Evolutionary conservation across 805 yeast genomes (phyloP).

Genomic region (Candida easanensis): DNA sequence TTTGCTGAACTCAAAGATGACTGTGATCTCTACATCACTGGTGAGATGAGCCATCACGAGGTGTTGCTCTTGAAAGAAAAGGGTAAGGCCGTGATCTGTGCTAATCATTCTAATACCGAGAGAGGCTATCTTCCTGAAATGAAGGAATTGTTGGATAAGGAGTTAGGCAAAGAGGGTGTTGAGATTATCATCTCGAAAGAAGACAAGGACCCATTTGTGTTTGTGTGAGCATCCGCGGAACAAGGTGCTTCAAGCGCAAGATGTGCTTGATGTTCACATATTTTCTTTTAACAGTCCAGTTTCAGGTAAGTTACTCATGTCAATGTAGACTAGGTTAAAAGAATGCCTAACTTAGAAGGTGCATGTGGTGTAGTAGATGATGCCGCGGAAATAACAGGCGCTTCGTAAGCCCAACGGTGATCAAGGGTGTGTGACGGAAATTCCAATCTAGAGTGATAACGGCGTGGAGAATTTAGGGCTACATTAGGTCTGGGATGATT

Average conservation of each 20-base stretch:
- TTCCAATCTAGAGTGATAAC: no score
- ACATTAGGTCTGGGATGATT: no score
- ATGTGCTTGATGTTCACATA: not conserved
- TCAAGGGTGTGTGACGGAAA: no score
- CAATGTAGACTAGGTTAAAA: no score
- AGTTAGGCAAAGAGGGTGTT: conserved; percentile 4
- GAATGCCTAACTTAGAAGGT: no score
- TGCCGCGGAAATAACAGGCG: no score
- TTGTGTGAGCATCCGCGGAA: conserved; percentile 7
- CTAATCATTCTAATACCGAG: conserved; percentile 93
- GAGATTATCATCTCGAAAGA: conserved; percentile 18
- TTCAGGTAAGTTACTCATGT: no score
- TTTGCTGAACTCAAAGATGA: conserved; percentile 50
- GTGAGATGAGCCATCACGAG: conserved; percentile 95
- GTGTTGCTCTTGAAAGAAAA: conserved; percentile 65
- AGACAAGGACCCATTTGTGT: conserved; percentile 26
- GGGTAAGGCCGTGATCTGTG: conserved; percentile 69
- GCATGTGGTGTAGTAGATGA: no score
- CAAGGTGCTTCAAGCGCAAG: not conserved
- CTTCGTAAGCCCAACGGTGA: no score
- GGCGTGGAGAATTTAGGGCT: no score
- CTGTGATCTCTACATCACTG: conserved; percentile 75
- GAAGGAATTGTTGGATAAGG: conserved; percentile 35
- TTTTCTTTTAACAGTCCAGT: not conserved
- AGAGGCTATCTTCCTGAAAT: conserved; percentile 70